phyloP scores from a whole-genome alignment of 805 yeast species.

The Kazachstania taianensis region DNA sequence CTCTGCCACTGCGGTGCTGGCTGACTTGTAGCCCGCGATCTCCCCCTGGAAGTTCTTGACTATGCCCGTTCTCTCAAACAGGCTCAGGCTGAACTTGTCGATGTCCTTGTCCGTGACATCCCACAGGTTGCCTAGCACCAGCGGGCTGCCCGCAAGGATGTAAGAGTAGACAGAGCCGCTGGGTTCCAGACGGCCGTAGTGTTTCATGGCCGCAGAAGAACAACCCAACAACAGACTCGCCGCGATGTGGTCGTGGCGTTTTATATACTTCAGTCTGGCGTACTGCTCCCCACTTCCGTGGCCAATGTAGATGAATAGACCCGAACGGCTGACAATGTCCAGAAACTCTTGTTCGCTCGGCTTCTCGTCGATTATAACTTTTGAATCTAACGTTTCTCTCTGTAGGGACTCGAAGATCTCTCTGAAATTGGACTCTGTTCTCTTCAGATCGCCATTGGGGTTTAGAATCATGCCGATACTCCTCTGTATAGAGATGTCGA shows the following conservation, averaged over 20 bases:
- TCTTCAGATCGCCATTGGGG: constrained; percentile 67
- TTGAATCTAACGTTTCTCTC: constrained; percentile 33
- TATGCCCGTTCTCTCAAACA: constrained; percentile 62
- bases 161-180: constrained; percentile 71
- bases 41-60: constrained; percentile 21
- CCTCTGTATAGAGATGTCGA: constrained; percentile 17
- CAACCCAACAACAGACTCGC: constrained; percentile 77
- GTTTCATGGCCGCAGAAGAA: constrained; percentile 64
- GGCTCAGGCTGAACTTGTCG: constrained; percentile 57
- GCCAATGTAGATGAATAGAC: constrained; percentile 70
- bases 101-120: constrained; percentile 95
- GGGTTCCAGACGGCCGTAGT: constrained; percentile 54
- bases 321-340: constrained; percentile 32
- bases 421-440: constrained; percentile 54
- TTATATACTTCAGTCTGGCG: constrained; percentile 45
- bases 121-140: constrained; percentile 84
- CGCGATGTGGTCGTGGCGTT: constrained; percentile 36
- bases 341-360: constrained; percentile 52
- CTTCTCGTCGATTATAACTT: constrained; percentile 40
- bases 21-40: constrained; percentile 17
- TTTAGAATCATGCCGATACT: constrained; percentile 60
- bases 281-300: constrained; percentile 96
- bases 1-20: constrained; percentile 47
- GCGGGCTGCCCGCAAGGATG: constrained; percentile 70
- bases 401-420: constrained; percentile 30